Evolutionary conservation across 2,329 filamentous ascomycete genomes (phyloP).

Genomic region (Tympanopsis confertula): DNA sequence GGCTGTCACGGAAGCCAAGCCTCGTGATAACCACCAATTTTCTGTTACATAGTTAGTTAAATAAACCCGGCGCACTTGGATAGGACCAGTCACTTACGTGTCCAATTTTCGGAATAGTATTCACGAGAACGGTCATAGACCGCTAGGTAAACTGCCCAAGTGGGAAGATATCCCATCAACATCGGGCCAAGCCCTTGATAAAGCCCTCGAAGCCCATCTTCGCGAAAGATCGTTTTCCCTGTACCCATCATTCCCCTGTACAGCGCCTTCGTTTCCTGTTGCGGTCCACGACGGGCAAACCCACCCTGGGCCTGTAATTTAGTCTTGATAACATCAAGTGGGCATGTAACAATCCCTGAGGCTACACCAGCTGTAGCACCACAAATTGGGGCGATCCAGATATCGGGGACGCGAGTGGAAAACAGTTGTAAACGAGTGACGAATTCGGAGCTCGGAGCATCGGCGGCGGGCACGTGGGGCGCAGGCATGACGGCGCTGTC

Average conservation of each 20-base stretch:
- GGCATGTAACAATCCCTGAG: slow-evolving; percentile 88
- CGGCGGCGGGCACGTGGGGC: too few relatives aligned
- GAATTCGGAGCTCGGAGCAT: slow-evolving; percentile 11
- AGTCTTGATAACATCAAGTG: slow-evolving; percentile 97
- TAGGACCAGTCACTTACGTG: background rate
- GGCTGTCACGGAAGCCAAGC: slow-evolving; percentile 81
- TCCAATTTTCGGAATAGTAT: background rate
- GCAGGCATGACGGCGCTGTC: too few relatives aligned
- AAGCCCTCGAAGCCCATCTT: slow-evolving; percentile 81
- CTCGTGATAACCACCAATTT: slow-evolving; percentile 69
- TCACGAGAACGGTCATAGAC: slow-evolving; percentile 63
- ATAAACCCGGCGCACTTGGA: slow-evolving; percentile 3
- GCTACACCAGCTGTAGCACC: slow-evolving; percentile 85
- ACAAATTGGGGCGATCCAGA: slow-evolving; percentile 69
- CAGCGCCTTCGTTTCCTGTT: slow-evolving; percentile 41
- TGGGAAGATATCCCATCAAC: slow-evolving; percentile 87
- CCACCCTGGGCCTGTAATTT: slow-evolving; percentile 92
- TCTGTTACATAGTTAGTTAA: slow-evolving; percentile 30
- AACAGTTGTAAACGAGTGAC: slow-evolving; percentile 40
- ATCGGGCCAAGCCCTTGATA: slow-evolving; percentile 95
- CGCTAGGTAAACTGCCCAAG: slow-evolving; percentile 96
- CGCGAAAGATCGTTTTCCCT: slow-evolving; percentile 69
- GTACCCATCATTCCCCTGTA: slow-evolving; percentile 86
- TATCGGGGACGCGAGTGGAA: slow-evolving; percentile 42
- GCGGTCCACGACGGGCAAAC: slow-evolving; percentile 38